Conservation (phyloP, 2,329 filamentous ascomycete species). For the Meredithiella fracta region DNA sequence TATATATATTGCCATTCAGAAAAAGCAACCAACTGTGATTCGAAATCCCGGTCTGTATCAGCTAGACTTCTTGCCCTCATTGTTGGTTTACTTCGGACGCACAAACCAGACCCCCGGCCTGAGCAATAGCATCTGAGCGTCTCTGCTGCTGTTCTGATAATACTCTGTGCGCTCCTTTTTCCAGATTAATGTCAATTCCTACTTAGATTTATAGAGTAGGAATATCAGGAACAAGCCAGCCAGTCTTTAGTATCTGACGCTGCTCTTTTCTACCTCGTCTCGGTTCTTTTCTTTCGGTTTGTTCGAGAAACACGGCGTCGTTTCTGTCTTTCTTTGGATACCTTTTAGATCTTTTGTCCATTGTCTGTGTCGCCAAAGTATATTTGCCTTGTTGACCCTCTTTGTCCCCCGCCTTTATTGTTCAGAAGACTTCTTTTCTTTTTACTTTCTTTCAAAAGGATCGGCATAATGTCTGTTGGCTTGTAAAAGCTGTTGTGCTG, state of each 20-base stretch:
- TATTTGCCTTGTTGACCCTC: too few relatives aligned
- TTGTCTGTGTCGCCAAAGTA: too few relatives aligned
- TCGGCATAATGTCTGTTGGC: neutral
- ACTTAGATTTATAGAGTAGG: neutral
- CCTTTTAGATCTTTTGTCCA: too few relatives aligned
- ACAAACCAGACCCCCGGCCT: neutral
- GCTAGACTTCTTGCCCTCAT: neutral
- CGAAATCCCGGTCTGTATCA: too few relatives aligned
- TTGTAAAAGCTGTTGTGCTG: neutral
- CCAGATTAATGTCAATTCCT: neutral
- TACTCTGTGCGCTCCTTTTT: slow-evolving; percentile 7
- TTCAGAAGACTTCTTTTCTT: neutral
- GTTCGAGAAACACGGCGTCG: neutral
- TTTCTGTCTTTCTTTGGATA: too few relatives aligned
- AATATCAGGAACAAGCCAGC: neutral
- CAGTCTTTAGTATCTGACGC: neutral
- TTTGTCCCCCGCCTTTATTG: slow-evolving; percentile 3
- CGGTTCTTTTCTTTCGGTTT: neutral
- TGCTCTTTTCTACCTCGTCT: neutral
- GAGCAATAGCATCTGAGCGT: slow-evolving; percentile 5
- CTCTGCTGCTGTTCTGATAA: neutral
- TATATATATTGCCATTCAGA: neutral
- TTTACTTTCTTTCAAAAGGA: neutral
- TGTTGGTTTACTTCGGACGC: neutral
- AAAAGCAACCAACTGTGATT: neutral